Percentiles rank a stretch among this genome's conserved stretches.
Conservation (phyloP, 208 protist species). For the Leishmania tropica region DNA sequence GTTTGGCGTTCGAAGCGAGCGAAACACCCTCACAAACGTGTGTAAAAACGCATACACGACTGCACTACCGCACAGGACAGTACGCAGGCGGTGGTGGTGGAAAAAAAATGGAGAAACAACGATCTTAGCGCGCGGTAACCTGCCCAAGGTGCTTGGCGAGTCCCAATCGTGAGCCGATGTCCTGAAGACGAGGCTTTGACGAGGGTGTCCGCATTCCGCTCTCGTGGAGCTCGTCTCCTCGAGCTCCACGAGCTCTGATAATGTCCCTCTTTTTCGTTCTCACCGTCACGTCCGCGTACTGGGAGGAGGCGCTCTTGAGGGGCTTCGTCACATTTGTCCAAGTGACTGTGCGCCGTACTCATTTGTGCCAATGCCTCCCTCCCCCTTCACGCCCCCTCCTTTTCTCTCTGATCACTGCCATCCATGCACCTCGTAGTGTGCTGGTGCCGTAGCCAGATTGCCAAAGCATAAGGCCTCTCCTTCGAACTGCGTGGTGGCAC, state of each 20-base stretch:
- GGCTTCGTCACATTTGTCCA: neutral
- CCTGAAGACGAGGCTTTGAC: neutral
- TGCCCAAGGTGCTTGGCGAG: too few species aligned
- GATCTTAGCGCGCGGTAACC: neutral
- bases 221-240: neutral
- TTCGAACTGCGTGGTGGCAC: neutral
- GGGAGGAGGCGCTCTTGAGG: neutral
- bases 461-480: neutral
- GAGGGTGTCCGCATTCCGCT: neutral
- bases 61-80: neutral
- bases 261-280: neutral
- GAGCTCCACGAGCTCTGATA: too few species aligned
- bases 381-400: too few species aligned
- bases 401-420: neutral
- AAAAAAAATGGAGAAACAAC: neutral
- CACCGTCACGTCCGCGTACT: neutral
- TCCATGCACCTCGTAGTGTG: neutral
- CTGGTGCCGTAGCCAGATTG: neutral
- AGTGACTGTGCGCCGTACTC: neutral
- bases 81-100: neutral
- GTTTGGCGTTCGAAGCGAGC: neutral
- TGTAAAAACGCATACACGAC: neutral
- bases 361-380: too few species aligned
- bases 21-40: neutral
- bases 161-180: neutral